Conservation (phyloP, 202 grass and related monocot genomes). For the Hordeum pubiflorum region DNA sequence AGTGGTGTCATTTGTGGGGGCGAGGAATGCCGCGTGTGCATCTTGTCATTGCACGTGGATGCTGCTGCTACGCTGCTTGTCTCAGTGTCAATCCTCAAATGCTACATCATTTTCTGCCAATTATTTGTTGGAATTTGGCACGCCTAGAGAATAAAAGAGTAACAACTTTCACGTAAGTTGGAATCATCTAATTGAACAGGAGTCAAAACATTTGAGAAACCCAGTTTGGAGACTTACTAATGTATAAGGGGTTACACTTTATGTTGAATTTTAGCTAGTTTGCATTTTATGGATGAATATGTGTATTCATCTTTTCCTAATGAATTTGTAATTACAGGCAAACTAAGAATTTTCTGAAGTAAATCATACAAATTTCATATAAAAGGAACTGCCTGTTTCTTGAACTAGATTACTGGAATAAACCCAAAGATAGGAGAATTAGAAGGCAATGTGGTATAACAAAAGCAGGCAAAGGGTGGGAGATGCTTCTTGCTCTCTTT, state of each 20-base stretch:
- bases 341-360: background rate
- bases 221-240: background rate
- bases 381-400: background rate
- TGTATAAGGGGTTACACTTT: conserved; percentile 1
- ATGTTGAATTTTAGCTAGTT: background rate
- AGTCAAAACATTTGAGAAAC: background rate
- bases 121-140: background rate
- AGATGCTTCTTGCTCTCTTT: conserved; percentile 31
- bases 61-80: background rate
- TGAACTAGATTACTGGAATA: background rate
- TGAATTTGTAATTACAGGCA: background rate
- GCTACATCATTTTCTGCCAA: conserved; percentile 17
- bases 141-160: background rate
- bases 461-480: conserved; percentile 7
- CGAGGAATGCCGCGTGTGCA: background rate
- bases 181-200: background rate
- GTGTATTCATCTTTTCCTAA: background rate
- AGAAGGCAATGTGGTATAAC: background rate
- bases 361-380: background rate
- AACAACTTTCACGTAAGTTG: background rate
- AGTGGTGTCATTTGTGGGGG: background rate
- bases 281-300: background rate
- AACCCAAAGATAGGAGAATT: background rate
- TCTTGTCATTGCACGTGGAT: background rate
- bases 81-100: background rate